phyloP scores from a whole-genome alignment of 371 early-diverging fungal species.

The Zychaea mexicana region DNA sequence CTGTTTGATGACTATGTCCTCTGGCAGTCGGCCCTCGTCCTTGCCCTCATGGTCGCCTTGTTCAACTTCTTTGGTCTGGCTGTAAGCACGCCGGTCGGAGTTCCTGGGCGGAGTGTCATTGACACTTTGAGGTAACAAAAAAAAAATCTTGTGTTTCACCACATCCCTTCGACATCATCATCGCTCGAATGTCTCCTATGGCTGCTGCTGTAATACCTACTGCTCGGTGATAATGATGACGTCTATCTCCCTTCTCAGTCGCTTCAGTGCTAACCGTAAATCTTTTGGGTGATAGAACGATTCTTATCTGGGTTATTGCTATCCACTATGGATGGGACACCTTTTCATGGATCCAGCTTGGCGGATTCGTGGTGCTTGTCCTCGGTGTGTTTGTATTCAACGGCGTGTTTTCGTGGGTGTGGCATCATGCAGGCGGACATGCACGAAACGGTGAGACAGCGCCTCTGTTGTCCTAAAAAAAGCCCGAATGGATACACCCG shows the following conservation, averaged over 20 bases:
- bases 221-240: no score
- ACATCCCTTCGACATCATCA: not conserved
- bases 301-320: slow-evolving; percentile 44
- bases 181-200: not conserved
- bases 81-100: slow-evolving; percentile 38
- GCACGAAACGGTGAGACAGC: slow-evolving; percentile 27
- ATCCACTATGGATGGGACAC: slow-evolving; percentile 46
- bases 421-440: slow-evolving; percentile 22
- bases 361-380: slow-evolving; percentile 33
- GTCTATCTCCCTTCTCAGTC: not conserved
- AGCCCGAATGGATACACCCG: not conserved
- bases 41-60: slow-evolving; percentile 43
- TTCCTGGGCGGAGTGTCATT: slow-evolving; percentile 45
- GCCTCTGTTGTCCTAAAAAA: slow-evolving; percentile 35
- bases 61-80: slow-evolving; percentile 52
- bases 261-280: not conserved
- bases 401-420: slow-evolving; percentile 38
- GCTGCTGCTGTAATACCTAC: no score
- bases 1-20: slow-evolving; percentile 22
- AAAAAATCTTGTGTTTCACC: not conserved
- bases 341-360: slow-evolving; percentile 39
- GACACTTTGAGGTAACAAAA: slow-evolving; percentile 40
- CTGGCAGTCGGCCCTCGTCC: slow-evolving; percentile 41
- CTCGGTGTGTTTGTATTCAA: slow-evolving; percentile 45
- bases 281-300: slow-evolving; percentile 24